phyloP scores from a whole-genome alignment of 495 filamentous ascomycete genomes.

The Trichoderma asperelloides region DNA sequence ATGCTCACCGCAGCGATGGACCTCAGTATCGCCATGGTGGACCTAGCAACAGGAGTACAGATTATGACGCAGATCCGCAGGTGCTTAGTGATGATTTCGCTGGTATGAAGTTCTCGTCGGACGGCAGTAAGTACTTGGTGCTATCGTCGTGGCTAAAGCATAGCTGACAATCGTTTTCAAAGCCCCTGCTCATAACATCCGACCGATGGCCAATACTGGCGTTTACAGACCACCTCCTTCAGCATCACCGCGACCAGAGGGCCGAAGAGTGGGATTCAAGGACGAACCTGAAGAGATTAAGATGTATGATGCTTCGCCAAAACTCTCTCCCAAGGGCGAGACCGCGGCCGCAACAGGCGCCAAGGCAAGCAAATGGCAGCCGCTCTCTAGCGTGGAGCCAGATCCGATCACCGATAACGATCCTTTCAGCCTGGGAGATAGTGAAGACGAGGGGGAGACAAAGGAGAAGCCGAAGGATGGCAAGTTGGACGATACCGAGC shows the following conservation, averaged over 20 bases:
- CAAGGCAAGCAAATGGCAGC: slow-evolving; percentile 94
- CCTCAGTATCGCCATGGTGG: slow-evolving; percentile 24
- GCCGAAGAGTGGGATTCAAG: slow-evolving; percentile 72
- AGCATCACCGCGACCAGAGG: slow-evolving; percentile 45
- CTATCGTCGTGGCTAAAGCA: slow-evolving; percentile 1
- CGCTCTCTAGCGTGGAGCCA: slow-evolving; percentile 77
- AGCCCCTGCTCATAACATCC: slow-evolving; percentile 29
- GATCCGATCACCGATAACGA: slow-evolving; percentile 85
- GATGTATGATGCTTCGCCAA: slow-evolving; percentile 56
- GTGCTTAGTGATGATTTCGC: slow-evolving; percentile 88
- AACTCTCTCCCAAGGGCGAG: slow-evolving; percentile 32
- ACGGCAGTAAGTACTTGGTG: slow-evolving; percentile 51
- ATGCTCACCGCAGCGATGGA: background rate
- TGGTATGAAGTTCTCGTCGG: slow-evolving; percentile 70
- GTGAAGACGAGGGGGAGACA: slow-evolving; percentile 83
- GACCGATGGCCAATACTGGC: slow-evolving; percentile 67
- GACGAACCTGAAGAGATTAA: slow-evolving; percentile 70
- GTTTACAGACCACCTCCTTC: slow-evolving; percentile 60
- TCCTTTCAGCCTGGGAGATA: slow-evolving; percentile 92
- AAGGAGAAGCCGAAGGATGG: slow-evolving; percentile 41
- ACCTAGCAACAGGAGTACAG: slow-evolving; percentile 58
- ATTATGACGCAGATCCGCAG: slow-evolving; percentile 90
- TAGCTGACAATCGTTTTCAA: slow-evolving; percentile 10
- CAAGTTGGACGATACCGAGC: slow-evolving; percentile 54
- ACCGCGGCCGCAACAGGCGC: slow-evolving; percentile 25